phyloP scores from a whole-genome alignment of 306 rosid species.

The Prunus dulcis region DNA sequence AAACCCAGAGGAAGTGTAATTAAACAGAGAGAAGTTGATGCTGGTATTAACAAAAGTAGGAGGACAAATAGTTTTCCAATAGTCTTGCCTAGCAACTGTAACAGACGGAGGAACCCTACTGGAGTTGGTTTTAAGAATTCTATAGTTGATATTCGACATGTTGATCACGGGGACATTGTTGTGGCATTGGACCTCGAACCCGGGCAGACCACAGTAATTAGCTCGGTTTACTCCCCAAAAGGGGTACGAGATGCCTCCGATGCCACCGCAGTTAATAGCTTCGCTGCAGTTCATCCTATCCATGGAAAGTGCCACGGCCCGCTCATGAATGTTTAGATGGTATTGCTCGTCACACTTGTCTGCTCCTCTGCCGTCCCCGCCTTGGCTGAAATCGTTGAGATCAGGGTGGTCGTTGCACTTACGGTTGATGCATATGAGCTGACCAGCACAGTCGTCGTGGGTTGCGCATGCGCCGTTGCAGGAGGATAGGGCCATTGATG shows the following conservation, averaged over 20 bases:
- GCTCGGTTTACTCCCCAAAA: conserved; percentile 18
- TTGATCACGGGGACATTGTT: neutral
- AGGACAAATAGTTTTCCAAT: conserved; percentile 4
- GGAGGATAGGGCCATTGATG: no score
- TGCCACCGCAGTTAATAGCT: neutral
- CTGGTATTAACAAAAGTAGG: neutral
- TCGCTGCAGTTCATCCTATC: neutral
- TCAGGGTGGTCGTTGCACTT: no score
- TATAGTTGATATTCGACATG: neutral
- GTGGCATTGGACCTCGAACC: neutral
- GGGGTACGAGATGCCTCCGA: neutral
- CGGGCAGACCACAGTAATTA: conserved; percentile 9
- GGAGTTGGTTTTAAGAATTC: neutral
- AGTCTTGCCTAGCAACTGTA: conserved; percentile 11
- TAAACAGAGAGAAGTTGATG: neutral
- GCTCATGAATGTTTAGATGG: no score
- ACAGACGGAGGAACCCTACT: neutral
- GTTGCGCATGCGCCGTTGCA: no score
- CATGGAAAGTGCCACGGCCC: no score
- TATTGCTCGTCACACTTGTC: no score
- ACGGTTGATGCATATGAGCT: no score
- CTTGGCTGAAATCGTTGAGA: no score
- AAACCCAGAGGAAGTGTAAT: neutral
- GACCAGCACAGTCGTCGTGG: no score
- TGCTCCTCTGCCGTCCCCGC: no score